These are phyloP conservation scores for Xerocomellus dryophilus DNA, from an alignment of 768 basidiomycete genomes.

Conservation along the genomic window DNA sequence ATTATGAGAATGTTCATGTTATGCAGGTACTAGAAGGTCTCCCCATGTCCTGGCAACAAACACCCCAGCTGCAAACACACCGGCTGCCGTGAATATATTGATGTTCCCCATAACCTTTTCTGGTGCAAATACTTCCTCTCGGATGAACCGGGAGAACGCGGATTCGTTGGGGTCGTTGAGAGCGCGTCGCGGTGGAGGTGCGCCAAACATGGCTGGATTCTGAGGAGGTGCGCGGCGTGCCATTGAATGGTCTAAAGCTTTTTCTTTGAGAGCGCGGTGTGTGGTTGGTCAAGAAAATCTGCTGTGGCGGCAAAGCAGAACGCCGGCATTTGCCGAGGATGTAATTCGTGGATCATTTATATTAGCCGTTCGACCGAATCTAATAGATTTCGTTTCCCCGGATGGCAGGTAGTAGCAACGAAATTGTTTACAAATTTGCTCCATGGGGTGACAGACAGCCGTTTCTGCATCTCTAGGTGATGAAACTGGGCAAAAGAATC, in stretches of 20 bases:
- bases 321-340: constrained; percentile 18
- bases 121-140: constrained; percentile 66
- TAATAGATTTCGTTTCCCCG: too few species aligned
- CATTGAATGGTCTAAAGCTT: constrained; percentile 40
- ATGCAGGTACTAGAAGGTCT: constrained; percentile 70
- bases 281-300: not conserved
- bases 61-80: constrained; percentile 69
- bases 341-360: not conserved
- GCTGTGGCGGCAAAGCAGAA: not conserved
- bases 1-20: not conserved
- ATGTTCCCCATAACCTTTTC: constrained; percentile 76
- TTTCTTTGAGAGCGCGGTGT: not conserved
- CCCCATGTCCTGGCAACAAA: constrained; percentile 74
- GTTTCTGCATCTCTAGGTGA: not conserved
- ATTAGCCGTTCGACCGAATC: not conserved
- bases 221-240: constrained; percentile 66
- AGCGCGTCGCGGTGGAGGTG: constrained; percentile 39
- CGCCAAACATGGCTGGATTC: constrained; percentile 49
- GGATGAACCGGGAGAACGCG: constrained; percentile 49
- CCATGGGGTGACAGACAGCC: not conserved
- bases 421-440: not conserved
- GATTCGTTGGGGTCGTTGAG: constrained; percentile 61
- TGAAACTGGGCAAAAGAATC: not conserved
- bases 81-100: constrained; percentile 61
- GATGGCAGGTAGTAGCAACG: not conserved